Conservation (phyloP, 2,329 filamentous ascomycete species). For the Colletotrichum noveboracense region DNA sequence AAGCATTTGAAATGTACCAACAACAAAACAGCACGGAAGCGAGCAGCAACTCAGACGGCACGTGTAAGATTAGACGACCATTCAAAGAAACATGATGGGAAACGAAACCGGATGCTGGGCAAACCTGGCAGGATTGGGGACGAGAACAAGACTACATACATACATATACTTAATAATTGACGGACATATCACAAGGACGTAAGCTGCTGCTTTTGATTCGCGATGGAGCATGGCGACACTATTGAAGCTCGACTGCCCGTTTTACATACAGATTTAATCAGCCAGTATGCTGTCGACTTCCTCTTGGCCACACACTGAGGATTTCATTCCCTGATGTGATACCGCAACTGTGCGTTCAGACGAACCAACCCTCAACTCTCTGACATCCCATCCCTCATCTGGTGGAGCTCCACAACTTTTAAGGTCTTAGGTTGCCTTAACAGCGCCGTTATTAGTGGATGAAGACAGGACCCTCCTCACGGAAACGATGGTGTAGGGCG, state of each 20-base stretch:
- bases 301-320: no score
- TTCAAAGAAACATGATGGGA: slow-evolving; percentile 7
- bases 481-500: not conserved
- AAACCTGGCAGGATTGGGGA: not conserved
- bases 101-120: slow-evolving; percentile 2
- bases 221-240: not conserved
- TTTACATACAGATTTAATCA: rapidly evolving
- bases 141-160: slow-evolving; percentile 18
- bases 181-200: not conserved
- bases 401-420: not conserved
- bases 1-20: not conserved
- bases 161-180: slow-evolving; percentile 14
- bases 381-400: not conserved
- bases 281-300: no score
- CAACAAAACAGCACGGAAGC: not conserved
- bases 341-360: not conserved
- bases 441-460: not conserved
- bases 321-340: no score
- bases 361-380: no score
- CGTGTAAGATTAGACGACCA: slow-evolving; percentile 17
- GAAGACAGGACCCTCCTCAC: not conserved
- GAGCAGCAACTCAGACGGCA: not conserved
- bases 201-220: not conserved
- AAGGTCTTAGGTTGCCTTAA: not conserved
- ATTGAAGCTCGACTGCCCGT: not conserved